phyloP scores from a whole-genome alignment of 2,329 filamentous ascomycete genomes.

The Ascochyta lentis region DNA sequence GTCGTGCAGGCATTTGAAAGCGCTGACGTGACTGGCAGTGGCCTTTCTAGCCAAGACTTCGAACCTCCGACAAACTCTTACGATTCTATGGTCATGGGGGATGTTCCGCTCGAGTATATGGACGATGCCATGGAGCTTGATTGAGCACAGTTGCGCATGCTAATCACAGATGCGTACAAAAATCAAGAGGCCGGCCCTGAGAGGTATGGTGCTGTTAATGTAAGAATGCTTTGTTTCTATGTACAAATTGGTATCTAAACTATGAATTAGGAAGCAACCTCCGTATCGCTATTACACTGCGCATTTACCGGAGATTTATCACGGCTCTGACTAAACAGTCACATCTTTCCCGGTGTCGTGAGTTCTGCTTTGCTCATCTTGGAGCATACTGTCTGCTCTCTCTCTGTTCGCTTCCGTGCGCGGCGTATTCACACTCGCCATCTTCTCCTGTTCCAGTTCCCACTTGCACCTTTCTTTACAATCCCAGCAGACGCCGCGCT shows the following conservation, averaged over 20 bases:
- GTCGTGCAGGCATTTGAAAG: constrained; percentile 40
- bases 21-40: constrained; percentile 7
- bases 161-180: background rate
- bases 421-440: constrained; percentile 1
- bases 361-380: constrained; percentile 25
- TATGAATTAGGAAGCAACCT: background rate
- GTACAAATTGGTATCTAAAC: constrained; percentile 18
- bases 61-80: constrained; percentile 20
- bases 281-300: background rate
- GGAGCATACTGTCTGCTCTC: constrained; percentile 42
- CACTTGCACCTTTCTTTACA: constrained; percentile 44
- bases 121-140: constrained; percentile 48
- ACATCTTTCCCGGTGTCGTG: background rate
- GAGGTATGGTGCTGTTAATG: background rate
- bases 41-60: constrained; percentile 30
- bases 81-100: constrained; percentile 25
- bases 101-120: constrained; percentile 43
- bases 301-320: too few species aligned
- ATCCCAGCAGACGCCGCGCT: constrained; percentile 43
- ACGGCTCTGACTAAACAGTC: background rate
- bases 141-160: constrained; percentile 4
- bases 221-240: background rate
- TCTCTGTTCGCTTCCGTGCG: constrained; percentile 29
- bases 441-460: constrained; percentile 35
- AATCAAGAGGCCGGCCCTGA: background rate